These are phyloP conservation scores for Talaromyces islandicus DNA, from an alignment of 2,329 filamentous ascomycete genomes.

Conservation along the genomic window DNA sequence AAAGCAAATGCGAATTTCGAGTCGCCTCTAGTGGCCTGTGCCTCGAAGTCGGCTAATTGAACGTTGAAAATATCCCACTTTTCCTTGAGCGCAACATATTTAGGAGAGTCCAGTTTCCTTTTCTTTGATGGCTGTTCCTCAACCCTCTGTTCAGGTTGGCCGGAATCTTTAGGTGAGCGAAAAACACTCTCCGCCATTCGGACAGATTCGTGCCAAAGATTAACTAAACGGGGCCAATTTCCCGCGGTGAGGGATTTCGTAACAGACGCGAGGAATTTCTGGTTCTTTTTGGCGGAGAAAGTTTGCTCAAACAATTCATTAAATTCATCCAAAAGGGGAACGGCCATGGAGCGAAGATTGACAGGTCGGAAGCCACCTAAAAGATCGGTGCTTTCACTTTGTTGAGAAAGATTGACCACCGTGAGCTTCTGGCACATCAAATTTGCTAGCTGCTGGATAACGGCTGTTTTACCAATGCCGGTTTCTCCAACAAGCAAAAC, in stretches of 20 bases:
- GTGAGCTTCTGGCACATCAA: conserved; percentile 79
- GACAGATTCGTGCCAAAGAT: conserved; percentile 81
- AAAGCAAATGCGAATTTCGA: conserved; percentile 90
- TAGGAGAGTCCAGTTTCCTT: conserved; percentile 53
- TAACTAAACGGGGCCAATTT: conserved; percentile 81
- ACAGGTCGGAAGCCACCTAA: conserved; percentile 95
- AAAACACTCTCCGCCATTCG: conserved; percentile 76
- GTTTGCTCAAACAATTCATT: conserved; percentile 82
- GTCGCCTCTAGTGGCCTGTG: conserved; percentile 65
- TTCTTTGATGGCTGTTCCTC: conserved; percentile 67
- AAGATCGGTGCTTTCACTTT: conserved; percentile 94
- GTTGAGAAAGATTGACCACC: conserved; percentile 93
- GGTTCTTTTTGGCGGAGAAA: conserved; percentile 82
- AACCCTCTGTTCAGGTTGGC: conserved; percentile 33
- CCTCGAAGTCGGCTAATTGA: conserved; percentile 70
- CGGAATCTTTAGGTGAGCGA: conserved; percentile 46
- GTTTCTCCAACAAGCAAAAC: conserved; percentile 96
- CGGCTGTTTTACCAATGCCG: conserved; percentile 95
- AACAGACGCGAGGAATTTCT: conserved; percentile 75
- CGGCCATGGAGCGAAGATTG: conserved; percentile 77
- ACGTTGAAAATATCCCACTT: conserved; percentile 77
- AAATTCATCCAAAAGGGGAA: conserved; percentile 90
- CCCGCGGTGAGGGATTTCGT: conserved; percentile 72
- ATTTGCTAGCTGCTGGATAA: conserved; percentile 85
- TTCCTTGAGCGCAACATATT: conserved; percentile 51